phyloP scores from a whole-genome alignment of 495 filamentous ascomycete species.

The Neurospora sp. region DNA sequence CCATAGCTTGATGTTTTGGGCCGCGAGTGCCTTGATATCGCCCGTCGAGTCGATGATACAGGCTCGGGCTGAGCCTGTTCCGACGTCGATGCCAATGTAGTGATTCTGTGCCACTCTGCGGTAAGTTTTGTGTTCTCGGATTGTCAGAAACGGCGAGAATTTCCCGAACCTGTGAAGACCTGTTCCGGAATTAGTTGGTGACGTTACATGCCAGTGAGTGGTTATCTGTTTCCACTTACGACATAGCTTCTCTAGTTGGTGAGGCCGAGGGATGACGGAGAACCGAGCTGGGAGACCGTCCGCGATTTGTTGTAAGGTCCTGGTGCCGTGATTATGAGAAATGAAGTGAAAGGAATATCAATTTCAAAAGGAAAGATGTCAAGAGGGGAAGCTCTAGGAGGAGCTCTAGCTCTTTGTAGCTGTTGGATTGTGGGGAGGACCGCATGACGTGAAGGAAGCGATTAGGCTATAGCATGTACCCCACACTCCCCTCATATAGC shows the following conservation, averaged over 20 bases:
- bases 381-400: not conserved
- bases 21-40: conserved; percentile 84
- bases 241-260: not conserved
- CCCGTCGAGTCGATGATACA: conserved; percentile 87
- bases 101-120: conserved; percentile 26
- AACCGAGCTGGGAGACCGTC: not conserved
- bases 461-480: not conserved
- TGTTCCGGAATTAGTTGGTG: not conserved
- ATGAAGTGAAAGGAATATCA: not conserved
- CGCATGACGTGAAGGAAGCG: not conserved
- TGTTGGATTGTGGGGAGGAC: not conserved
- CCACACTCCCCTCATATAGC: not conserved
- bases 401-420: not conserved
- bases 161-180: conserved; percentile 16
- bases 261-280: not conserved
- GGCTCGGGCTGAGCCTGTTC: conserved; percentile 87
- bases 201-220: not conserved
- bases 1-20: conserved; percentile 89
- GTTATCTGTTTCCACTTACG: not conserved
- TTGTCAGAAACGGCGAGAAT: not conserved
- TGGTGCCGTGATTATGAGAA: too few relatives aligned
- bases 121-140: not conserved
- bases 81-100: conserved; percentile 92
- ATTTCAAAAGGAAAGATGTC: not conserved
- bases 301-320: not conserved